Base-by-base conservation (phyloP, 2,329 filamentous ascomycete species). In the Colletotrichum godetiae region DNA sequence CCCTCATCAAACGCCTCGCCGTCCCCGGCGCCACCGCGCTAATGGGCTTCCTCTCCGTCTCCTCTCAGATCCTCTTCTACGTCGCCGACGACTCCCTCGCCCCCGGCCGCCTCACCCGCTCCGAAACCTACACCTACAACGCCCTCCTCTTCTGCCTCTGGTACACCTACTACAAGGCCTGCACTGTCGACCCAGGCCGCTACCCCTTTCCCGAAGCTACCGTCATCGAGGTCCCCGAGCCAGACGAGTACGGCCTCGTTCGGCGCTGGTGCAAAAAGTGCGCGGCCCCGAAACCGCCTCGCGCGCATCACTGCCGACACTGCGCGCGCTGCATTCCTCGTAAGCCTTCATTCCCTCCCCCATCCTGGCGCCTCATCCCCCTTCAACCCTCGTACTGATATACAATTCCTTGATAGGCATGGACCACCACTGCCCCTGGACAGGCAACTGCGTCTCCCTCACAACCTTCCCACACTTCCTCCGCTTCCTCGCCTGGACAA, bases 391-490 rank as follows among this genome's bases (percentile, higher is more conserved):
- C n/a, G n/a, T n/a, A n/a, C n/a, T n/a, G n/a, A n/a, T n/a, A n/a
- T n/a, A n/a, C n/a, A n/a, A n/a, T n/a, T n/a, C n/a, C n/a, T n/a
- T n/a, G n/a, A n/a, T n/a, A n/a, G 61, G 62, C 5, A 95, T 95
- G 93, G 93, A 95, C 83, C 93, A 95, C 83, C 94, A 97, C 84
- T 97, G 94, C 79, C 93, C 94, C 3, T 97, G 94, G 94, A 96
- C 93, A 4, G 86, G 84, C 74, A 96, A 95, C 83, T 97, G 94
- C 84, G 93, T 97, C 66, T 95, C 93, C 13, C 89, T 95, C 81
- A 92, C 91, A 73, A 95, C 93, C 1, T 94, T 95, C 78, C 94
- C 94, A 8, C 92, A 96, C 83, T 97, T 97, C 82, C 76, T 95
- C 59, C 93, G 94, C 77, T 96, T 97, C 84, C 86, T 97, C 56